Conservation (phyloP, 345 rosid genomes). For the Eucalyptus globulus region DNA sequence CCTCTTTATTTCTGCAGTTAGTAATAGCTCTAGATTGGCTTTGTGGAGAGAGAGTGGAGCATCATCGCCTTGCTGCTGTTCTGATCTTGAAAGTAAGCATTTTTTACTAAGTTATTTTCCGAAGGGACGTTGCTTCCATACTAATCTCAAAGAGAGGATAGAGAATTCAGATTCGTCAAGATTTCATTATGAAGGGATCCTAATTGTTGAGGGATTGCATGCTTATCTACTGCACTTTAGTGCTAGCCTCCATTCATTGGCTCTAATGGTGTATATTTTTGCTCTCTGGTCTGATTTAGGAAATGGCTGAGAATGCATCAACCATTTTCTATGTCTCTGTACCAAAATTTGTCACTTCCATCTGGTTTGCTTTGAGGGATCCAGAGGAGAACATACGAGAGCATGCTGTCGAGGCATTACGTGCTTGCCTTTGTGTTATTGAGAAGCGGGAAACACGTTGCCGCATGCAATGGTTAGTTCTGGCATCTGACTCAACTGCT, state of each 20-base stretch:
- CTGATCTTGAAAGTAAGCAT: constrained; percentile 70
- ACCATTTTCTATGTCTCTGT: constrained; percentile 95
- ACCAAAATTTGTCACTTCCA: constrained; percentile 83
- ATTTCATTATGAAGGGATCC: neutral
- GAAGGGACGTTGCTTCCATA: neutral
- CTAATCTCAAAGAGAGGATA: neutral
- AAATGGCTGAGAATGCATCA: constrained; percentile 99
- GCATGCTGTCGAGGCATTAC: constrained; percentile 95
- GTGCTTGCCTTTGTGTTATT: constrained; percentile 97
- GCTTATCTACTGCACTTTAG: neutral
- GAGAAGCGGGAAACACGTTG: constrained; percentile 99
- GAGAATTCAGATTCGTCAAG: neutral
- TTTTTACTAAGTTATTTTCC: neutral
- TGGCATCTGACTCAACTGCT: neutral
- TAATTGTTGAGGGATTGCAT: neutral
- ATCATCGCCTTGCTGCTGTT: constrained; percentile 86
- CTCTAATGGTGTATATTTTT: neutral
- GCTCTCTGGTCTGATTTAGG: constrained; percentile 19
- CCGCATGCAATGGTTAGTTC: constrained; percentile 93
- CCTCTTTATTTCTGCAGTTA: constrained; percentile 31
- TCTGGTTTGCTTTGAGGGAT: constrained; percentile 98
- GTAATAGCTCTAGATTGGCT: constrained; percentile 91
- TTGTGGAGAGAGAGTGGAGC: constrained; percentile 72
- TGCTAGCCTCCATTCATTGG: neutral
- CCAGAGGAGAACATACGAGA: constrained; percentile 82